Evolutionary conservation across 306 rosid species (phyloP).

Genomic region (Hippophae gyantsensis): DNA sequence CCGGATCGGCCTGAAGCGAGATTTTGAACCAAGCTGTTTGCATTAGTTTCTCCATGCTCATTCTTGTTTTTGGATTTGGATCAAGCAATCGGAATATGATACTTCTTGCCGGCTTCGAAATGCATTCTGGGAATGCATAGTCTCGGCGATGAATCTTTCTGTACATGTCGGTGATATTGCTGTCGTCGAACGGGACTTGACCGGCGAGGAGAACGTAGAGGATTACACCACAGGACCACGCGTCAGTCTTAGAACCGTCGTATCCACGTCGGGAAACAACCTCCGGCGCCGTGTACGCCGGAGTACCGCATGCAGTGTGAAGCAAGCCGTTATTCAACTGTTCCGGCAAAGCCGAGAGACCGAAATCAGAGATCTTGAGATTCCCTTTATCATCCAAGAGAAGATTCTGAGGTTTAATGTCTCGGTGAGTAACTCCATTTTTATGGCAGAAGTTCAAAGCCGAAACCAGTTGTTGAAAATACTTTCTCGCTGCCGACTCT

Average conservation of each 20-base stretch:
- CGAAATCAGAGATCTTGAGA: constrained; percentile 78
- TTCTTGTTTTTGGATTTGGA: constrained; percentile 59
- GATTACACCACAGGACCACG: constrained; percentile 88
- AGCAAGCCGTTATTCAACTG: constrained; percentile 61
- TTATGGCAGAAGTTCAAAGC: constrained; percentile 69
- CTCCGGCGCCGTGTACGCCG: constrained; percentile 88
- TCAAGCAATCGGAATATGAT: constrained; percentile 55
- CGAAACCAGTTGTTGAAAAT: constrained; percentile 69
- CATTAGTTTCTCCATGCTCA: constrained; percentile 31
- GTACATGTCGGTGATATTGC: constrained; percentile 54
- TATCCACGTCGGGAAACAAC: constrained; percentile 48
- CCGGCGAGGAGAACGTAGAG: constrained; percentile 67
- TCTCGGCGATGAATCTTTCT: constrained; percentile 49
- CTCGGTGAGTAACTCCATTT: constrained; percentile 80
- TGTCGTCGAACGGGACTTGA: constrained; percentile 55
- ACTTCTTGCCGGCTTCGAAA: constrained; percentile 44
- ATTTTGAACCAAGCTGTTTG: constrained; percentile 49
- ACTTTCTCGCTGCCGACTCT: constrained; percentile 45
- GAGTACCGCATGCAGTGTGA: constrained; percentile 88
- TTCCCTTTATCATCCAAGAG: constrained; percentile 54
- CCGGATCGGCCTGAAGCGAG: constrained; percentile 14
- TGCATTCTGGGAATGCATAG: constrained; percentile 43
- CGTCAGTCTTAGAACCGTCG: constrained; percentile 78
- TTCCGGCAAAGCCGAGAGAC: constrained; percentile 81
- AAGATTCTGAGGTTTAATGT: constrained; percentile 83